A percentile compares a stretch with the other conserved stretches of the same genome.
These are phyloP conservation scores for Ulmus americana DNA, from an alignment of 331 rosid genomes.

Conservation along the genomic window DNA sequence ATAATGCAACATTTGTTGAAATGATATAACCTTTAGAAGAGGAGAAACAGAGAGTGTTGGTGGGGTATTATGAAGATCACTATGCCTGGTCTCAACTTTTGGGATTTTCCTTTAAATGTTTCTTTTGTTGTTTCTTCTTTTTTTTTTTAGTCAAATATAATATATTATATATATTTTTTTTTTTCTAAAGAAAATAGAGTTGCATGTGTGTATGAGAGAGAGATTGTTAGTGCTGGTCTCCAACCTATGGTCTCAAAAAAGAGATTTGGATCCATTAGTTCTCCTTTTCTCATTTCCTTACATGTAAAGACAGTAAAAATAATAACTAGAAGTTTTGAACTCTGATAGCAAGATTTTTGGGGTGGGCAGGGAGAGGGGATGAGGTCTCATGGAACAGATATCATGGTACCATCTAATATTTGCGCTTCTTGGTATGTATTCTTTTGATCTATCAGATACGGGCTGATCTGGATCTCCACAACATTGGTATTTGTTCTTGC, in stretches of 20 bases:
- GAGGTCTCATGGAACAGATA: constrained; percentile 1
- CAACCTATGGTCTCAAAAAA: too few species aligned
- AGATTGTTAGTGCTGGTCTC: too few species aligned
- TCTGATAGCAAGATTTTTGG: background rate
- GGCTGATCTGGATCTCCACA: constrained; percentile 89
- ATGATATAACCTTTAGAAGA: background rate
- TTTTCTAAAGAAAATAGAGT: too few species aligned
- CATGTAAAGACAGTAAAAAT: background rate
- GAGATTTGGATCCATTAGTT: too few species aligned
- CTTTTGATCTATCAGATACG: constrained; percentile 53
- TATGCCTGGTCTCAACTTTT: too few species aligned
- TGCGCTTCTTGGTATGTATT: constrained; percentile 8
- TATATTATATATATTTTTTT: too few species aligned
- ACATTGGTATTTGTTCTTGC: constrained; percentile 85
- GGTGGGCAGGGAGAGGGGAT: background rate
- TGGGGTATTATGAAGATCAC: background rate
- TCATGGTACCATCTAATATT: constrained; percentile 17
- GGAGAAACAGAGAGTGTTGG: background rate
- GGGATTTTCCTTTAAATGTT: too few species aligned
- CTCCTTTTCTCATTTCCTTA: too few species aligned
- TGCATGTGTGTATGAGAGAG: too few species aligned
- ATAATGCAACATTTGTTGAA: background rate
- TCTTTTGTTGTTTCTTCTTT: too few species aligned
- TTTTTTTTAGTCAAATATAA: too few species aligned
- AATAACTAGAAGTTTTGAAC: background rate